These are phyloP conservation scores for Phytophthora meadii DNA, from an alignment of 352 stramenopile genomes.

Conservation along the genomic window DNA sequence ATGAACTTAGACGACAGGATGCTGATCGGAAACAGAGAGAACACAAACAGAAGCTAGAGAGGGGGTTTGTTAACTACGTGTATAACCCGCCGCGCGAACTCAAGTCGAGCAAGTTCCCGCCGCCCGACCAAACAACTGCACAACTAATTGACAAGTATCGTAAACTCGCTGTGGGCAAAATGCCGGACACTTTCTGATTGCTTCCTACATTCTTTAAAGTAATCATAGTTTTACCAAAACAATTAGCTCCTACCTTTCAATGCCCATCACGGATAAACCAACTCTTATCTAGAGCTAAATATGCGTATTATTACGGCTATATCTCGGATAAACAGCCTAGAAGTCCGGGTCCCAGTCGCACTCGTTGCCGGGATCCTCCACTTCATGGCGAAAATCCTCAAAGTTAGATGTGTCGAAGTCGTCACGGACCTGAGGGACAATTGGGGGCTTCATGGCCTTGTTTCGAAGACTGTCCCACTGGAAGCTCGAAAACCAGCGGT, in stretches of 20 bases:
- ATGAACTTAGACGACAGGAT: constrained; percentile 25
- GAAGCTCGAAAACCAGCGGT: constrained; percentile 83
- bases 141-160: constrained; percentile 85
- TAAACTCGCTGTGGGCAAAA: constrained; percentile 79
- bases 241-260: constrained; percentile 2
- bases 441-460: constrained; percentile 74
- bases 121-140: constrained; percentile 67
- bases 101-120: constrained; percentile 56
- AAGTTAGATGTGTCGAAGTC: constrained; percentile 88
- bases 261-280: not conserved
- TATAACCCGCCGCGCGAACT: constrained; percentile 58
- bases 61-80: constrained; percentile 55
- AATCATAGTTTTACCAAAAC: not conserved
- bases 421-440: constrained; percentile 74
- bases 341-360: constrained; percentile 83
- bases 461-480: constrained; percentile 67
- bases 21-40: constrained; percentile 13
- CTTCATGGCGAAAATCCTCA: constrained; percentile 76
- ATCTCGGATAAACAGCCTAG: constrained; percentile 31
- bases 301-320: constrained; percentile 27
- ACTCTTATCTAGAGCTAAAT: constrained; percentile 17
- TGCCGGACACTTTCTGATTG: constrained; percentile 41
- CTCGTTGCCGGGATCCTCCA: constrained; percentile 63
- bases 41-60: constrained; percentile 40
- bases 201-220: not conserved